phyloP scores from a whole-genome alignment of 2,329 filamentous ascomycete species.

The Xylariaceae sp. region DNA sequence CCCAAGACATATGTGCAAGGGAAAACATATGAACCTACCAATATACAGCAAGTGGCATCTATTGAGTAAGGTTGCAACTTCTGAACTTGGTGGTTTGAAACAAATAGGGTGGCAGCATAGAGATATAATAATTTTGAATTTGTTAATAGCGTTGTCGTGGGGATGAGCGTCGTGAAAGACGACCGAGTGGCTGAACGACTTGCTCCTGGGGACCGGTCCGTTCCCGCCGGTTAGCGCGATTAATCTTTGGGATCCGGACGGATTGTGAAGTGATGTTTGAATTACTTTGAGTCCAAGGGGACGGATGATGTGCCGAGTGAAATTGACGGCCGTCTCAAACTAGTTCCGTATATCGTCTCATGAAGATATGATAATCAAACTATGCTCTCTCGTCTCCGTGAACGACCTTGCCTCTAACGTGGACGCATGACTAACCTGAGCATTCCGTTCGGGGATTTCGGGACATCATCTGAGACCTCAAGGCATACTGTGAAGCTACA shows the following conservation, averaged over 20 bases:
- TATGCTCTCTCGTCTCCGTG: no score
- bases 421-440: not conserved
- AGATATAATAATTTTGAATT: not conserved
- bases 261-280: not conserved
- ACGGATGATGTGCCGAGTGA: slow-evolving; percentile 1
- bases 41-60: no score
- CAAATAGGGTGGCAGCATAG: no score
- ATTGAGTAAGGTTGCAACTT: no score
- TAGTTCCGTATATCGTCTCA: no score
- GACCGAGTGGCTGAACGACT: not conserved
- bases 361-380: no score
- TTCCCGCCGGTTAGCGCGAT: slow-evolving; percentile 8
- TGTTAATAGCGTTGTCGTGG: not conserved
- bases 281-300: not conserved
- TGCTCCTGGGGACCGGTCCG: not conserved
- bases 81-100: no score
- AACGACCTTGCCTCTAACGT: no score
- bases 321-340: not conserved
- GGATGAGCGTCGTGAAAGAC: not conserved
- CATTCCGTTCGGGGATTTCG: not conserved
- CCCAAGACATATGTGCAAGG: no score
- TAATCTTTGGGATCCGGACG: not conserved
- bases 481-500: not conserved
- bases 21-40: no score
- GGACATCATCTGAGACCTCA: not conserved